A percentile compares a stretch with the other conserved stretches of the same genome.
Conservation (phyloP, 2,329 filamentous ascomycete species). For the Macrophomina tecta region DNA sequence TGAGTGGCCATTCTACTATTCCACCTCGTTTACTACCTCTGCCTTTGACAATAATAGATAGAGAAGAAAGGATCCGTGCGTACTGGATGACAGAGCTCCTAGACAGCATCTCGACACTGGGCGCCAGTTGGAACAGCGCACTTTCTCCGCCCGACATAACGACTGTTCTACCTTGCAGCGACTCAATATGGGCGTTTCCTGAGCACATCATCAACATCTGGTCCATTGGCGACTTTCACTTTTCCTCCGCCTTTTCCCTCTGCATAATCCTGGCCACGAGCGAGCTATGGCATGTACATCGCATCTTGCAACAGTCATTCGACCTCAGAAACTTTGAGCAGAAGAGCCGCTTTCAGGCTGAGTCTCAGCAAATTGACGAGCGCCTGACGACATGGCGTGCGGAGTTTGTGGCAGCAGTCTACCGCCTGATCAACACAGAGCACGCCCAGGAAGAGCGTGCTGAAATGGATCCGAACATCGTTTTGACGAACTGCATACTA, state of each 20-base stretch:
- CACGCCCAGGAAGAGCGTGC: constrained; percentile 30
- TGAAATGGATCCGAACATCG: constrained; percentile 36
- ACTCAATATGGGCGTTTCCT: constrained; percentile 37
- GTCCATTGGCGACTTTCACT: constrained; percentile 33
- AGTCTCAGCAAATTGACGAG: constrained; percentile 37
- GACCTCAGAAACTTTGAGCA: constrained; percentile 34
- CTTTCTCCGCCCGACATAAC: constrained; percentile 30
- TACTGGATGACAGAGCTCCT: constrained; percentile 49
- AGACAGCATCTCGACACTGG: constrained; percentile 42
- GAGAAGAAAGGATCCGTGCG: constrained; percentile 44
- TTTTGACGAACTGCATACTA: constrained; percentile 35
- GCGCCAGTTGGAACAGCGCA: constrained; percentile 38
- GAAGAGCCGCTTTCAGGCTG: constrained; percentile 34
- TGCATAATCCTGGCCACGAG: constrained; percentile 37
- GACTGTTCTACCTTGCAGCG: constrained; percentile 36
- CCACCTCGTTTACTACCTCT: constrained; percentile 36
- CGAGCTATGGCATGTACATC: constrained; percentile 37
- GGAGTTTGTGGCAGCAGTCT: constrained; percentile 34
- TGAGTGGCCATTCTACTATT: constrained; percentile 36
- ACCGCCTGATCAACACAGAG: constrained; percentile 29
- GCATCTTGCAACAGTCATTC: constrained; percentile 36
- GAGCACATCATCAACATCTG: constrained; percentile 34
- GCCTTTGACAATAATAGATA: constrained; percentile 40
- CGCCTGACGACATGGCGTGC: constrained; percentile 35
- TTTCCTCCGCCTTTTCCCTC: constrained; percentile 35